Base-by-base conservation (phyloP, 768 basidiomycete species). In the Neoboletus magnificus region DNA sequence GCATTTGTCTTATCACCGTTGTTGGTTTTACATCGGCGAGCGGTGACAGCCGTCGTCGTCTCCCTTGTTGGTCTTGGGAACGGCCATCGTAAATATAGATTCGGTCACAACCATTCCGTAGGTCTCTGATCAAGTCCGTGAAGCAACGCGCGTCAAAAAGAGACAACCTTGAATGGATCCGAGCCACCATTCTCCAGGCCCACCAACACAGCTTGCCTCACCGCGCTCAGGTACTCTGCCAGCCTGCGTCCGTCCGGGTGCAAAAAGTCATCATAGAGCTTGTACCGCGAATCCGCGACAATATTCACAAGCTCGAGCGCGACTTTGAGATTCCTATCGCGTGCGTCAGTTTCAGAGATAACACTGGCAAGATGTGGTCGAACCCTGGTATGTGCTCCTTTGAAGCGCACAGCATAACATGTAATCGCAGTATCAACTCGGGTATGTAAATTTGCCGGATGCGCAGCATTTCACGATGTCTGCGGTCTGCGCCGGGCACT, bases 371-470 rank as follows among this genome's bases (percentile, higher is more conserved):
- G 43, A 40, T 16, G 39, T n/a, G 29, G 29, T 77, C 85, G 49
- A 61, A 89, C 93, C 82, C 79, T 45, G 87, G 84, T 40, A 93
- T 77, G 22, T 82, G 73, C 11, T 76, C 70, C 9, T 85, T 75
- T 6, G 93, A 91, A 33, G 77, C 72, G 56, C 83, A 79, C 12
- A 98, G 73, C 48, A 87, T 74, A 42, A 81, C 76, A 65, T 98
- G 94, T 2, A 98, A 74, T 22, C 92, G 84, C 59, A 98, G 79
- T 62, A 98, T 83, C 22, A 98, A 78, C 67, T 97, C 93, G 0
- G 94, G 96, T 25, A 97, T 77, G 70, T 88, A 95, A 30, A 95
- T 84, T 63, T 93, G 87, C 40, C 94, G 84, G 49, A 96, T 88
- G n/a, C 88, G 83, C 13, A 81, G 73, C 44, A 96, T 80, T 58